These are phyloP conservation scores for Ustilago tritici DNA, from an alignment of 1,284 basidiomycete genomes.

Conservation along the genomic window DNA sequence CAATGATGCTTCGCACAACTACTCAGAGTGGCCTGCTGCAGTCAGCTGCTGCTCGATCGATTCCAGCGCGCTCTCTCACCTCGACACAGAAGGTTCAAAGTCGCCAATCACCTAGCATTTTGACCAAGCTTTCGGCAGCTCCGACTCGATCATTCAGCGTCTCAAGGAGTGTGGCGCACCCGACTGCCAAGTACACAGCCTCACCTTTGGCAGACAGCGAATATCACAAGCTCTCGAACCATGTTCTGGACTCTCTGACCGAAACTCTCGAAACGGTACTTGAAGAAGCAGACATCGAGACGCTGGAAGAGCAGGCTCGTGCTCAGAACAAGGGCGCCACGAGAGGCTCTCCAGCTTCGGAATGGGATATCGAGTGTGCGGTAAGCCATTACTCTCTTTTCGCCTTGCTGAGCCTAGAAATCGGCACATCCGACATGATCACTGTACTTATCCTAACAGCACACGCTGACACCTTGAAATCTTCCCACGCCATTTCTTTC, in stretches of 20 bases:
- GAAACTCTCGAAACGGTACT: conserved; percentile 83
- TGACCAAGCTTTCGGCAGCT: background rate
- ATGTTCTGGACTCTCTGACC: conserved; percentile 83
- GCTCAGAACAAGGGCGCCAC: conserved; percentile 19
- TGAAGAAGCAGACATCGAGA: conserved; percentile 73
- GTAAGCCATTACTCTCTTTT: conserved; percentile 74
- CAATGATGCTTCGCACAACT: conserved; percentile 44
- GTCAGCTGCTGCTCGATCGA: conserved; percentile 13
- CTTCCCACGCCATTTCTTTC: conserved; percentile 8
- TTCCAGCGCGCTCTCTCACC: conserved; percentile 6
- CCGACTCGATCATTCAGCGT: conserved; percentile 17
- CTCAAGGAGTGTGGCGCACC: conserved; percentile 13
- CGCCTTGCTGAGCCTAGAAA: background rate
- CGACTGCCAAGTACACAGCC: conserved; percentile 41
- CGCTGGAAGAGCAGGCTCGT: conserved; percentile 33
- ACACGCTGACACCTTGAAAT: background rate
- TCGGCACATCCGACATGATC: conserved; percentile 11
- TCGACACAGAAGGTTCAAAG: background rate
- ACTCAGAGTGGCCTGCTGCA: conserved; percentile 30
- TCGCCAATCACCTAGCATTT: background rate
- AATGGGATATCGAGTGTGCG: conserved; percentile 91
- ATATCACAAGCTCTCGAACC: conserved; percentile 84
- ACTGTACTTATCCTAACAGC: background rate
- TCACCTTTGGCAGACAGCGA: conserved; percentile 74
- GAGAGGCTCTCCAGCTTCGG: conserved; percentile 69